These are phyloP conservation scores for Jatropha multifida DNA, from an alignment of 441 rosid species.

Conservation along the genomic window DNA sequence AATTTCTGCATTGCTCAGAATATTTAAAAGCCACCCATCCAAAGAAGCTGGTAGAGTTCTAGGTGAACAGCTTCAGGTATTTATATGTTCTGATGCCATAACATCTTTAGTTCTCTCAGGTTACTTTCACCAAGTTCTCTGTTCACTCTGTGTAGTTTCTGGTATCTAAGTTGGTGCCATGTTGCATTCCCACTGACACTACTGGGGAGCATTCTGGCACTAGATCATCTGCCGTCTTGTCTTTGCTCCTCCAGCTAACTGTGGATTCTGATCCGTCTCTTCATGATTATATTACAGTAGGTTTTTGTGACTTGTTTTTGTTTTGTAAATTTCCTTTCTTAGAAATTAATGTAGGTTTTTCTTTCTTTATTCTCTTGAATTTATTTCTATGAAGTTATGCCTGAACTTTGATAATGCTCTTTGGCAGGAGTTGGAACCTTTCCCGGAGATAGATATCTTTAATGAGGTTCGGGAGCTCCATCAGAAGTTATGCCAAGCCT, in stretches of 20 bases:
- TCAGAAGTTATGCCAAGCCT: conserved; percentile 53
- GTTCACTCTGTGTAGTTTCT: conserved; percentile 53
- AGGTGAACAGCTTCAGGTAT: conserved; percentile 97
- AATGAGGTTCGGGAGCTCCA: conserved; percentile 63
- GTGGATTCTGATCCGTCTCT: conserved; percentile 70
- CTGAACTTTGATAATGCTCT: conserved; percentile 21
- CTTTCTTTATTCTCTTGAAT: conserved; percentile 15
- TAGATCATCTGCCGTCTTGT: conserved; percentile 53
- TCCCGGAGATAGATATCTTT: conserved; percentile 71
- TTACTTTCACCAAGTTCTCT: conserved; percentile 10
- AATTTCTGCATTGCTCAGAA: conserved; percentile 62
- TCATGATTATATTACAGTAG: conserved; percentile 77
- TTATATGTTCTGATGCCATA: conserved; percentile 21
- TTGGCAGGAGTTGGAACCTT: conserved; percentile 83
- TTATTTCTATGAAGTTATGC: conserved; percentile 15
- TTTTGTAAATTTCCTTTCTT: conserved; percentile 3
- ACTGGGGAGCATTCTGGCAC: conserved; percentile 44
- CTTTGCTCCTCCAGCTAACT: conserved; percentile 68
- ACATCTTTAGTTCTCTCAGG: not conserved
- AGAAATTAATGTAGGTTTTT: conserved; percentile 11
- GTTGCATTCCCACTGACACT: conserved; percentile 60
- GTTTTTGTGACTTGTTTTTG: conserved; percentile 25
- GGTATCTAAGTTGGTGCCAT: conserved; percentile 90
- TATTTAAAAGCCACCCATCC: conserved; percentile 58
- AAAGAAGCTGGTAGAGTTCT: conserved; percentile 65